phyloP scores from a whole-genome alignment of 257 asterid genomes.

The Capsicum pubescens region DNA sequence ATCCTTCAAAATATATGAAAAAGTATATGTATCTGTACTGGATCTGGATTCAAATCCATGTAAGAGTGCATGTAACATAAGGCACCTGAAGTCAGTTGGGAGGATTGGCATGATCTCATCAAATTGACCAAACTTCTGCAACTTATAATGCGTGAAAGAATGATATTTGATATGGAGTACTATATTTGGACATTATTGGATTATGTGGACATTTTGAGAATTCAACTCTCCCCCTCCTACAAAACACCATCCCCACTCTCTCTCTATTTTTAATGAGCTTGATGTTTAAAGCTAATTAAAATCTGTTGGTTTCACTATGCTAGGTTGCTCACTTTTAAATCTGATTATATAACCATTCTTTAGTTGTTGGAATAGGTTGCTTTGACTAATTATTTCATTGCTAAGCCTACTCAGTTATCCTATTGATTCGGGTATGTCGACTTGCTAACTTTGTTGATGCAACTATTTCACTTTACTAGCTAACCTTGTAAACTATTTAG shows the following conservation, averaged over 20 bases:
- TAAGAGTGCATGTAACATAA: not conserved
- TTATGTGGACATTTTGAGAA: not conserved
- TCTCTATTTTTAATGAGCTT: not conserved
- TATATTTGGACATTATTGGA: not conserved
- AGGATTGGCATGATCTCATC: slow-evolving; percentile 1
- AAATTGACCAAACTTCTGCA: not conserved
- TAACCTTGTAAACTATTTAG: not conserved
- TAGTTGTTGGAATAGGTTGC: slow-evolving; percentile 14
- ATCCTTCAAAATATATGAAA: slow-evolving; percentile 15
- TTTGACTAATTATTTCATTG: not conserved
- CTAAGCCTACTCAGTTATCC: not conserved
- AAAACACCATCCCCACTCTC: too few species aligned
- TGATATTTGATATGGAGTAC: not conserved
- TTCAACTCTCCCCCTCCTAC: not conserved
- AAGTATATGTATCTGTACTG: not conserved
- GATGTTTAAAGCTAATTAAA: not conserved
- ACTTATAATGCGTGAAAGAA: not conserved
- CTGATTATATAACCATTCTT: not conserved
- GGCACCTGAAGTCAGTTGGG: not conserved
- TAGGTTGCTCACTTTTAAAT: slow-evolving; percentile 11
- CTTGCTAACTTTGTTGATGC: not conserved
- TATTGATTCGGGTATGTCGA: not conserved
- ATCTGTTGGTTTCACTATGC: not conserved
- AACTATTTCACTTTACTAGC: not conserved
- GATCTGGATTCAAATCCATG: not conserved